These are phyloP conservation scores for Globisporangium irregulare DNA, from an alignment of 352 stramenopile genomes.

Conservation along the genomic window DNA sequence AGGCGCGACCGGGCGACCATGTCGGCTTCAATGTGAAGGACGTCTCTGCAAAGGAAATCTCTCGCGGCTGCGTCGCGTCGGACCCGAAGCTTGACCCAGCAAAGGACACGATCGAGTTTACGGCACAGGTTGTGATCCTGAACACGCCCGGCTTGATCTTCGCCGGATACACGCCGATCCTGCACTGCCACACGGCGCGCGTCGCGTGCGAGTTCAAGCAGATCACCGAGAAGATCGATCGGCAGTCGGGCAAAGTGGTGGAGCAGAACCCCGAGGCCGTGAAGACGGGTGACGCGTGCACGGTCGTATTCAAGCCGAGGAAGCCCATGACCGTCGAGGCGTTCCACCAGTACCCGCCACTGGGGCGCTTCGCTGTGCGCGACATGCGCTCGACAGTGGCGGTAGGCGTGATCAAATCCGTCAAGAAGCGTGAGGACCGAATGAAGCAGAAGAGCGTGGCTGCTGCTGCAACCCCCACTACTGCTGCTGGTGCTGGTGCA, in stretches of 20 bases:
- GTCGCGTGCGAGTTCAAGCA: constrained; percentile 94
- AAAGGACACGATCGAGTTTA: constrained; percentile 82
- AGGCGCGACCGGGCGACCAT: constrained; percentile 94
- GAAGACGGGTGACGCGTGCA: constrained; percentile 95
- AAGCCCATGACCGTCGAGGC: constrained; percentile 96
- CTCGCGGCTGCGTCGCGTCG: constrained; percentile 92
- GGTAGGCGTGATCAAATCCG: constrained; percentile 96
- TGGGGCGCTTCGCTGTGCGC: constrained; percentile 95
- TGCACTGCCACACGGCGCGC: constrained; percentile 98
- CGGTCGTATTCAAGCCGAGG: constrained; percentile 92
- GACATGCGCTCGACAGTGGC: constrained; percentile 97
- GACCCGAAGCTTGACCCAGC: constrained; percentile 93
- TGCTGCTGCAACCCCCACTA: neutral
- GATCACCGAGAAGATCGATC: constrained; percentile 97
- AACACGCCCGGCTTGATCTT: constrained; percentile 93
- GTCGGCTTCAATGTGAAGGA: constrained; percentile 99
- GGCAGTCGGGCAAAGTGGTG: constrained; percentile 93
- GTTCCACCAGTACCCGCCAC: constrained; percentile 95
- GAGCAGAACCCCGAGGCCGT: constrained; percentile 94
- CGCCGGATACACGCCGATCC: constrained; percentile 92
- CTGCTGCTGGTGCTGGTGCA: neutral
- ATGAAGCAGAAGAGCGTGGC: neutral
- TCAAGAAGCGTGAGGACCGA: constrained; percentile 80
- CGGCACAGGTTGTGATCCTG: constrained; percentile 96
- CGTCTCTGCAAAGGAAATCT: constrained; percentile 92